phyloP scores from a whole-genome alignment of 1,139 yeast species.

The Geotrichum phurueaensis region DNA sequence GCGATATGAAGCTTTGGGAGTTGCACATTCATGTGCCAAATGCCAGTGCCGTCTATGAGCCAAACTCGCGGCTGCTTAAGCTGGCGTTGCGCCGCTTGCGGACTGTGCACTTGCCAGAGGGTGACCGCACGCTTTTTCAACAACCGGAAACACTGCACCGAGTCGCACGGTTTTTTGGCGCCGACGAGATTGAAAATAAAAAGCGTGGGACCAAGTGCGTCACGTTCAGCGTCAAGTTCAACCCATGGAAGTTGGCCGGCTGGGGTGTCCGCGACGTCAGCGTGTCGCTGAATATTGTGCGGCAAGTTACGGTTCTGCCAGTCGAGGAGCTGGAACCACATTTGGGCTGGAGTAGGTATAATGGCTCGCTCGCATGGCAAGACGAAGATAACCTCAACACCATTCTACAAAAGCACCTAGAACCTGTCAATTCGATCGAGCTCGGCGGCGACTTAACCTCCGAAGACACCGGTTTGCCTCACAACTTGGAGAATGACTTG shows the following conservation, averaged over 20 bases:
- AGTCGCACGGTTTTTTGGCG: constrained; percentile 5
- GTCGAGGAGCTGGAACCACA: constrained; percentile 9
- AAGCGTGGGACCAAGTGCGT: constrained; percentile 15
- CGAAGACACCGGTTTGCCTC: neutral
- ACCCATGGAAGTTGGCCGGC: constrained; percentile 17
- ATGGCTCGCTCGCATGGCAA: constrained; percentile 2
- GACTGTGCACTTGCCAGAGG: constrained; percentile 14
- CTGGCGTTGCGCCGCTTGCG: constrained; percentile 13
- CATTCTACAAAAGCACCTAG: neutral
- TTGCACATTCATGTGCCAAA: constrained; percentile 16
- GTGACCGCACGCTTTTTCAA: constrained; percentile 10
- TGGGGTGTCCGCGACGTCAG: constrained; percentile 15
- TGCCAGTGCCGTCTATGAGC: constrained; percentile 10
- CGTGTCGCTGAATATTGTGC: constrained; percentile 14
- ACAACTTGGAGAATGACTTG: neutral
- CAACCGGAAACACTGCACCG: neutral
- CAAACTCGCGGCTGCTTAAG: constrained; percentile 8
- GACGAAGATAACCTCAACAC: neutral
- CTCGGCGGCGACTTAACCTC: constrained; percentile 5
- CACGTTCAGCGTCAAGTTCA: constrained; percentile 19
- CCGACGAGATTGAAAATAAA: neutral
- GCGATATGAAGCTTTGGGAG: neutral
- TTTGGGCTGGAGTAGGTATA: constrained; percentile 1
- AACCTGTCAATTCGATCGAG: constrained; percentile 4
- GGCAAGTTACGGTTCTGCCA: constrained; percentile 2